Conservation (phyloP, 208 protist species). For the Acanthamoeba royreba region DNA sequence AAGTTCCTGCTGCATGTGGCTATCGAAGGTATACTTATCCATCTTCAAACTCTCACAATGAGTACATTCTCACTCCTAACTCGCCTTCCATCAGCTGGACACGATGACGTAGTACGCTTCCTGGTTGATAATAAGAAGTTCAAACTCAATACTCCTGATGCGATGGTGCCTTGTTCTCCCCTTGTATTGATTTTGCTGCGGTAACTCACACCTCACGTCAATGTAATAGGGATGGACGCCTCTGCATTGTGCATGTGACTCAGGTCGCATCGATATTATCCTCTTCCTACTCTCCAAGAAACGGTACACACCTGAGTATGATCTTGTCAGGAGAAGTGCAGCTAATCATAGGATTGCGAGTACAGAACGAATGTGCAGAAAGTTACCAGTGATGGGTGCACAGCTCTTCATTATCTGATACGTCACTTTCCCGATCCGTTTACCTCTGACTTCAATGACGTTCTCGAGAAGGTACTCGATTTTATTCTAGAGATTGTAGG, state of each 20-base stretch:
- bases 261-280: neutral
- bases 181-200: too few species aligned
- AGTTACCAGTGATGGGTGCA: neutral
- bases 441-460: neutral
- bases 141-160: neutral
- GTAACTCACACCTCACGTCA: too few species aligned
- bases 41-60: too few species aligned
- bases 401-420: neutral
- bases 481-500: too few species aligned
- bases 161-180: too few species aligned
- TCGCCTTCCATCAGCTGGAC: too few species aligned
- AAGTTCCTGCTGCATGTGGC: conserved; percentile 5
- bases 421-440: neutral
- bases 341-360: too few species aligned
- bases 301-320: too few species aligned
- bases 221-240: neutral
- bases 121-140: neutral
- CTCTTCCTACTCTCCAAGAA: neutral
- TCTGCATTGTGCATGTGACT: neutral
- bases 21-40: neutral
- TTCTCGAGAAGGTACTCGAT: neutral
- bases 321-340: too few species aligned
- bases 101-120: neutral
- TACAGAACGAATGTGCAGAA: neutral
- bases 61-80: too few species aligned